Percentiles rank a stretch among this genome's conserved stretches.
Conservation (phyloP, 257 asterid species). For the Craterostigma plantagineum region DNA sequence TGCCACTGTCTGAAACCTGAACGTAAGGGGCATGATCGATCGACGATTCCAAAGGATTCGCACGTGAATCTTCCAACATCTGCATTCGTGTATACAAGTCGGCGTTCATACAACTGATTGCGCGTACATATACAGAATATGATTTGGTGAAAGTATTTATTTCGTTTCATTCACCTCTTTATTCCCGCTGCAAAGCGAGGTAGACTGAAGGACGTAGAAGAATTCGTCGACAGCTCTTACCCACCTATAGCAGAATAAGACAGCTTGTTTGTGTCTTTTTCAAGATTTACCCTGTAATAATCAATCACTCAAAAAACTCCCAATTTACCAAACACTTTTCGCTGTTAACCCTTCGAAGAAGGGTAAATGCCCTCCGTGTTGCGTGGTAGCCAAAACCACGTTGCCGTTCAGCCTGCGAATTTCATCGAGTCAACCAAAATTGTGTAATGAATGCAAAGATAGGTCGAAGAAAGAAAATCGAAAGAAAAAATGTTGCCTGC, state of each 20-base stretch:
- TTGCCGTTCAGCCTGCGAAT: constrained; percentile 37
- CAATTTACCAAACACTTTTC: constrained; percentile 34
- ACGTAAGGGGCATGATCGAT: constrained; percentile 56
- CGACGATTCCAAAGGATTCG: constrained; percentile 26
- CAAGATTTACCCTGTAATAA: too few species aligned
- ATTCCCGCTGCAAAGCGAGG: constrained; percentile 27
- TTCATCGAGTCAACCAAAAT: neutral
- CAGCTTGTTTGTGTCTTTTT: neutral
- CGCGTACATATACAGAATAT: too few species aligned
- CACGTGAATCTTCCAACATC: constrained; percentile 21
- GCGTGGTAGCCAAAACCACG: constrained; percentile 44
- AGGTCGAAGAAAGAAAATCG: neutral
- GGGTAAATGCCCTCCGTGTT: constrained; percentile 63
- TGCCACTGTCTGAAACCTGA: constrained; percentile 33
- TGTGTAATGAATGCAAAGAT: neutral
- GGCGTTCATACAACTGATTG: too few species aligned
- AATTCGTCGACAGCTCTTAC: constrained; percentile 63
- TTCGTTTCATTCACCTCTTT: constrained; percentile 29
- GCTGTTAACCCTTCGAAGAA: constrained; percentile 60
- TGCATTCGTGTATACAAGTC: constrained; percentile 9
- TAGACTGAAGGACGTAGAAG: constrained; percentile 29
- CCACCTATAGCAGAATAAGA: constrained; percentile 33
- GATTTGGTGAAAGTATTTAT: neutral
- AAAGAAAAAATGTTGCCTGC: constrained; percentile 25
- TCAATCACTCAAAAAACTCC: too few species aligned